phyloP scores from a whole-genome alignment of 2,329 filamentous ascomycete genomes.

The Dendryphion nanum region DNA sequence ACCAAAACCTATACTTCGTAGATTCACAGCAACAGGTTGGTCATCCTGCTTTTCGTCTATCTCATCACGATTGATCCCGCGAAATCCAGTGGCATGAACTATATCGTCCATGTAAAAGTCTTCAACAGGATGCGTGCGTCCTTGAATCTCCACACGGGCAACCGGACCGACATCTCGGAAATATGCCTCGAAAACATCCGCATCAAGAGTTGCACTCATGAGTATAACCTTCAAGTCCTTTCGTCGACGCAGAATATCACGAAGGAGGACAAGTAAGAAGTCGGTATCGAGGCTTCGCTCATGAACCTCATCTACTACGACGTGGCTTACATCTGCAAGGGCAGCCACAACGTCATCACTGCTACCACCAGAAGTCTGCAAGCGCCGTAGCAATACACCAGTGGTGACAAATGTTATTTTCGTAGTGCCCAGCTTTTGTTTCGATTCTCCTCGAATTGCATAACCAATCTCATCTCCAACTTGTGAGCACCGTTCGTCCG shows the following conservation, averaged over 20 bases:
- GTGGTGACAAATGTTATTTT: slow-evolving; percentile 96
- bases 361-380: slow-evolving; percentile 85
- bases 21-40: slow-evolving; percentile 39
- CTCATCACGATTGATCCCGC: slow-evolving; percentile 45
- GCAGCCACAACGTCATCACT: slow-evolving; percentile 78
- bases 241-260: slow-evolving; percentile 72
- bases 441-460: slow-evolving; percentile 86
- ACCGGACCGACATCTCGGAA: slow-evolving; percentile 72
- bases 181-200: slow-evolving; percentile 78
- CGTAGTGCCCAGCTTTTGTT: slow-evolving; percentile 66
- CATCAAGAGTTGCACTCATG: slow-evolving; percentile 96
- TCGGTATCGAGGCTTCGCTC: slow-evolving; percentile 94
- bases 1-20: slow-evolving; percentile 60
- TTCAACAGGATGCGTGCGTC: slow-evolving; percentile 83
- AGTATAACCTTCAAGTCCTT: slow-evolving; percentile 85
- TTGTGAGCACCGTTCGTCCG: slow-evolving; percentile 78
- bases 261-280: slow-evolving; percentile 82
- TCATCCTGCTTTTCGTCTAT: slow-evolving; percentile 52
- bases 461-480: slow-evolving; percentile 91
- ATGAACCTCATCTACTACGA: slow-evolving; percentile 96
- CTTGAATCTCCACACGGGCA: slow-evolving; percentile 80
- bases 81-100: slow-evolving; percentile 73
- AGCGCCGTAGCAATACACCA: slow-evolving; percentile 81
- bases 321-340: slow-evolving; percentile 85
- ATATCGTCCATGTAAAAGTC: slow-evolving; percentile 91